Evolutionary conservation across 345 rosid genomes (phyloP).

Genomic region (Eucalyptus paniculata): DNA sequence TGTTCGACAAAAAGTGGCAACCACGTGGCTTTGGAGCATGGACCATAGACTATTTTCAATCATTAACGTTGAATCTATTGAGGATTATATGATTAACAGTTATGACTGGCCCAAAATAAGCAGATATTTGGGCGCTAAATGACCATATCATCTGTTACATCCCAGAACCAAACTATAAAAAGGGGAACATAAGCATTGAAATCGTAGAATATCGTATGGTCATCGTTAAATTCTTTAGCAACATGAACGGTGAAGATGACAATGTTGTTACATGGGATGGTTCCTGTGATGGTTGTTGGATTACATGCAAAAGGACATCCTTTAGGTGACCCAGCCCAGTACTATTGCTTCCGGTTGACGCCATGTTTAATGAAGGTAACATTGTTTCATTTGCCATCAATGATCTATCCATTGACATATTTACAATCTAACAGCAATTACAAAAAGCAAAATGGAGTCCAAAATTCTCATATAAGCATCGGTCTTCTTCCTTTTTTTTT

Average conservation of each 20-base stretch:
- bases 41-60: not conserved
- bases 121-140: not conserved
- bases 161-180: not conserved
- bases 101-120: not conserved
- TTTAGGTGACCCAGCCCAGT: not conserved
- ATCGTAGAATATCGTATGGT: not conserved
- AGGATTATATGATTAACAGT: not conserved
- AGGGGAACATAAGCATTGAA: not conserved
- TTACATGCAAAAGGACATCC: not conserved
- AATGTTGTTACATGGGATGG: not conserved
- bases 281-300: not conserved
- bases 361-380: not conserved
- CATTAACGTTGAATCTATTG: not conserved
- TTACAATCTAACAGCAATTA: not conserved
- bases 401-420: not conserved
- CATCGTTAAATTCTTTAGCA: not conserved
- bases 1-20: not conserved
- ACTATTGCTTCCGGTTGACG: not conserved
- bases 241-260: not conserved
- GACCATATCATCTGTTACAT: not conserved
- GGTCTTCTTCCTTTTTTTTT: not conserved
- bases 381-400: not conserved
- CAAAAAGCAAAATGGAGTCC: not conserved
- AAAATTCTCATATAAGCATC: not conserved
- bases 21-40: not conserved